Evolutionary conservation across 2,329 filamentous ascomycete species (phyloP).

Genomic region (Aspergillus pseudoterreus): DNA sequence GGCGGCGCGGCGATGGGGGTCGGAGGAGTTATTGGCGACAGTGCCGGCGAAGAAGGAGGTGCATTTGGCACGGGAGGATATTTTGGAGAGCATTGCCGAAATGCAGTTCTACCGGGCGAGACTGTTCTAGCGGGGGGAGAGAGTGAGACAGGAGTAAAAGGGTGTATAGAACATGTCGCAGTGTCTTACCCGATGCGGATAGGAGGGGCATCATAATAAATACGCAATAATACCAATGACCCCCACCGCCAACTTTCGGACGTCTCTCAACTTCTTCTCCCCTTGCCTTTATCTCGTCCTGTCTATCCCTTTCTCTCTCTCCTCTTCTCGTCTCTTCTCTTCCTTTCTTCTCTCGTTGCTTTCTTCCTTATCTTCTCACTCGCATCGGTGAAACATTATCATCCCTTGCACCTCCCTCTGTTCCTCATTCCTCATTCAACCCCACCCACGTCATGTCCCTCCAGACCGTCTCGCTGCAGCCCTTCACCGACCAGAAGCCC

Average conservation of each 20-base stretch:
- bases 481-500: constrained; percentile 95
- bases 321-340: constrained; percentile 2
- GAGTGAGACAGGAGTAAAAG: background rate
- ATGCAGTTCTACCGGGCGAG: constrained; percentile 74
- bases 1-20: constrained; percentile 76
- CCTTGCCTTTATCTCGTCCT: constrained; percentile 1
- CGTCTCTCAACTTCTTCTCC: constrained; percentile 6
- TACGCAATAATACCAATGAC: background rate
- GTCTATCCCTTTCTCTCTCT: background rate
- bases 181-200: background rate
- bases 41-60: constrained; percentile 69
- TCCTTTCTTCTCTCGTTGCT: constrained; percentile 2
- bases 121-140: constrained; percentile 53
- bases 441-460: constrained; percentile 57
- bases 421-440: constrained; percentile 1
- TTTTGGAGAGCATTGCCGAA: constrained; percentile 91
- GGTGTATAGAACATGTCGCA: background rate
- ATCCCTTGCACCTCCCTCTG: constrained; percentile 6
- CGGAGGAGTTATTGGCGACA: constrained; percentile 54
- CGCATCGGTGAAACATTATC: constrained; percentile 4
- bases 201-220: background rate
- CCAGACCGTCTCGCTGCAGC: constrained; percentile 75
- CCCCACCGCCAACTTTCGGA: constrained; percentile 9
- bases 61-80: constrained; percentile 84
- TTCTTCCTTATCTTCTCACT: too few species aligned